Base-by-base conservation (phyloP, 129 eudicot genomes). In the Flaveria trinervia region DNA sequence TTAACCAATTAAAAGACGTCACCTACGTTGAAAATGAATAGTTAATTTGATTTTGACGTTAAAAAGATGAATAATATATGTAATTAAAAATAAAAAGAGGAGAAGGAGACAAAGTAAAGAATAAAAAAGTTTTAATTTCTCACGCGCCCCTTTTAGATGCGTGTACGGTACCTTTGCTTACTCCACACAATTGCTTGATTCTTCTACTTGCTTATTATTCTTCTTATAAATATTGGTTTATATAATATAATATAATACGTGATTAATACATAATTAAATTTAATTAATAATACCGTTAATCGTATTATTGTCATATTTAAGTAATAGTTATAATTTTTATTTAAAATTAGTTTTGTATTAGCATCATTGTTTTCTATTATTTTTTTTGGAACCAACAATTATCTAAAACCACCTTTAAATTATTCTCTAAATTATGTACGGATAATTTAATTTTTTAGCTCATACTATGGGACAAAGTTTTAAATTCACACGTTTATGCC, bases 121-220 rank as follows among this genome's bases (percentile, higher is more conserved):
- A 80, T 79, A 72, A 70, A 18, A 72, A 65, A 56, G 57, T 33
- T 46, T 23, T 10, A 79, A 23, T 41, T 45, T 30, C 30, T 56
- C 80, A 80, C 84, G 84, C 84, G 80, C 84, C 55, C 12, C 45
- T 49, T 66, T 74, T 67, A 14, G 79, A 80, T 74, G 80, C 84
- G 84, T 80, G 84, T 74, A 80, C 84, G 84, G 75, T 20, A 74
- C 80, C 80, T 80, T 80, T 80, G 84, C 84, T 80, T 80, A 72
- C 67, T 72, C 68, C 49, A 49, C 60, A 46, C 72, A 64, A 75
- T 75, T 64, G 52, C 79, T 75, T 75, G 68, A 77, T 77, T 77
- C 81, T 77, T 77, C 81, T 41, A 77, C 68, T 67, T 77, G 74
- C 45, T 10, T 67, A 52, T 77, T 77, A 67, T 77, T 77, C 74